Evolutionary conservation across 805 yeast genomes (phyloP), one percentile per base, ranked within the genome.

Genomic region (Cephaloascus albidus): DNA sequence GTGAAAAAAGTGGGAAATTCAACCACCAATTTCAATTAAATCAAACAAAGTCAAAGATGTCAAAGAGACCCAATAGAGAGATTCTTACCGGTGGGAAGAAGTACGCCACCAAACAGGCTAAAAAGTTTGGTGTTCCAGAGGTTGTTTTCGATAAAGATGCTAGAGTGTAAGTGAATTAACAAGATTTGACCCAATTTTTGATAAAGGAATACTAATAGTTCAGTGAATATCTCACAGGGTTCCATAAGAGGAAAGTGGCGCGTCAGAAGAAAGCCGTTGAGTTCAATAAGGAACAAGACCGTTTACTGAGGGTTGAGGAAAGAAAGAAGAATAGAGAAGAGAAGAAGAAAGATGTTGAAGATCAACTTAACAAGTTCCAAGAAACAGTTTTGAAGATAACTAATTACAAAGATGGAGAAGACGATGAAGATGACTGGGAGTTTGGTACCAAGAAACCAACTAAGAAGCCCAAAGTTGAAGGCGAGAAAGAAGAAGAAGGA

Each of bases 211-310:
- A 23, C 12, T 37, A 20, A 38, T 37, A 15, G 10, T 45, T 18
- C 18, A 58, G 65, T 23, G 95, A 90, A 44, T 90, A 79, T 57
- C 64, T 90, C 48, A 90, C 97, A 3, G 98, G 98, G 33, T 90
- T 90, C 59, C 97, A 93, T 60, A 90, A 90, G 63, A 75, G 98
- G 53, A 90, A 90, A 57, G 57, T 90, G 15, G 85, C 85, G 53
- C 74, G 97, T 57, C 84, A 85, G 61, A 89, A 87, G 63, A 79
- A 81, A 46, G 97, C 97, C 0, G 78, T 76, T 48, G 85, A 75
- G 43, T 78, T 69, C 50, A 75, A 74, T 38, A 79, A 81, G 49
- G 96, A 89, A 54, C 85, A 81, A 54, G 93, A 82, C 4, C 70
- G 89, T 41, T 63, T 76, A 46, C 78, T 78, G 2, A 75, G 75